Evolutionary conservation across 2,329 filamentous ascomycete species (phyloP).

Genomic region (Xylaria sp.): DNA sequence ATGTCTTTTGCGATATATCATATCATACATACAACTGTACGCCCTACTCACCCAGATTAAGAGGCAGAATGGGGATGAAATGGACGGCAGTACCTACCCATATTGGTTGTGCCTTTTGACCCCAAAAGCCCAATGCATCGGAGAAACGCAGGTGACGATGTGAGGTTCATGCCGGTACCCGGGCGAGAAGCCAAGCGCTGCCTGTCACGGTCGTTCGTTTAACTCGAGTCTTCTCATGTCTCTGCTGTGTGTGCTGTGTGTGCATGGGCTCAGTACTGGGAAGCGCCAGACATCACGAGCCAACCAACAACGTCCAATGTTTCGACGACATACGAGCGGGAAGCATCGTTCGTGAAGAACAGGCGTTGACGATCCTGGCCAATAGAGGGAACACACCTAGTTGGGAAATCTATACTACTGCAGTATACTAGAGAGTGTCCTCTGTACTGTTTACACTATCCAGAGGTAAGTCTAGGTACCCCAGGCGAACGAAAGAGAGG

Average conservation of each 20-base stretch:
- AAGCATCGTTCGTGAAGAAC: conserved; percentile 29
- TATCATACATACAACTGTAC: conserved; percentile 2
- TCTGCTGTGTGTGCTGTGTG: neutral
- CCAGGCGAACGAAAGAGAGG: neutral
- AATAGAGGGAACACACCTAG: conserved; percentile 4
- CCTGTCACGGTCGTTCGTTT: conserved; percentile 4
- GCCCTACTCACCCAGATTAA: neutral
- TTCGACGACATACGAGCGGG: conserved; percentile 24
- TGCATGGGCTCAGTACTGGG: neutral
- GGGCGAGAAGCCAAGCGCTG: conserved; percentile 3
- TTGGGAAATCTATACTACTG: neutral
- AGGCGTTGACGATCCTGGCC: conserved; percentile 6
- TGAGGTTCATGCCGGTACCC: conserved; percentile 20
- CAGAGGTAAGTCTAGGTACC: neutral
- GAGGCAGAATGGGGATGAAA: neutral
- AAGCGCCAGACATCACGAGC: conserved; percentile 15
- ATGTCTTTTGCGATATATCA: neutral
- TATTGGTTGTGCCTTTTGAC: conserved; percentile 21
- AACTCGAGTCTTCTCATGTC: neutral
- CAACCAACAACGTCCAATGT: conserved; percentile 19
- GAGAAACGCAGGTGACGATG: conserved; percentile 17
- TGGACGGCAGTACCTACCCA: conserved; percentile 23
- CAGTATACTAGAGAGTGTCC: neutral
- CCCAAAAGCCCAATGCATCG: conserved; percentile 23
- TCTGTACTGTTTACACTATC: neutral